Percentiles rank a stretch among this genome's conserved stretches.
Conservation (phyloP, 2,329 filamentous ascomycete species). For the Aspergillus thermomutatus region DNA sequence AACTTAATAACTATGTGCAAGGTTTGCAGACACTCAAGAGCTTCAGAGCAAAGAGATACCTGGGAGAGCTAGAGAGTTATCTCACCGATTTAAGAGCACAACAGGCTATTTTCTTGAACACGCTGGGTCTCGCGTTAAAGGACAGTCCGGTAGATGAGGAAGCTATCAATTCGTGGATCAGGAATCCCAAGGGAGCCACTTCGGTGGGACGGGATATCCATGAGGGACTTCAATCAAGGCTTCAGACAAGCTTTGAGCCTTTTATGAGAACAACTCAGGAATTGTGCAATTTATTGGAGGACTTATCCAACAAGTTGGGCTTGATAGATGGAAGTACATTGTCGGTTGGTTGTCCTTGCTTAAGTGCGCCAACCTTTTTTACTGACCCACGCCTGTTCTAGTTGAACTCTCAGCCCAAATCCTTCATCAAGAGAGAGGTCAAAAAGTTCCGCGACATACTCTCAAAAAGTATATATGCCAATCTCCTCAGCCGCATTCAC, state of each 20-base stretch:
- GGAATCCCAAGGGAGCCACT: background rate
- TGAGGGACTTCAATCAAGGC: background rate
- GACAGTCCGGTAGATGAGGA: background rate
- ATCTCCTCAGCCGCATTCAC: conserved; percentile 11
- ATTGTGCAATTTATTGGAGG: background rate
- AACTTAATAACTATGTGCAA: conserved; percentile 35
- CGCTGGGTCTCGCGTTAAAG: background rate
- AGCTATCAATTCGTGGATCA: background rate
- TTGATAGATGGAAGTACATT: background rate
- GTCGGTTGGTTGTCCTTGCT: background rate
- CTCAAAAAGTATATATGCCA: conserved; percentile 12
- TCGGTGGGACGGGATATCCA: background rate
- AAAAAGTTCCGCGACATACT: conserved; percentile 12
- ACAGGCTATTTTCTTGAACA: conserved; percentile 9
- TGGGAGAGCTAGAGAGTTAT: conserved; percentile 6
- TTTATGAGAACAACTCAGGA: background rate
- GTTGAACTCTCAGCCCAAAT: background rate
- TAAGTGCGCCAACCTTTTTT: background rate
- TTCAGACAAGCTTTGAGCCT: background rate
- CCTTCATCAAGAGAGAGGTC: background rate
- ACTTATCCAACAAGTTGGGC: conserved; percentile 1
- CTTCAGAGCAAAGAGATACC: conserved; percentile 17
- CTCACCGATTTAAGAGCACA: conserved; percentile 5
- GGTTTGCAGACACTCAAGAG: conserved; percentile 39
- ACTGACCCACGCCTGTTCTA: background rate